Base-by-base conservation (phyloP, 2,329 filamentous ascomycete genomes). In the Curvularia sp. region DNA sequence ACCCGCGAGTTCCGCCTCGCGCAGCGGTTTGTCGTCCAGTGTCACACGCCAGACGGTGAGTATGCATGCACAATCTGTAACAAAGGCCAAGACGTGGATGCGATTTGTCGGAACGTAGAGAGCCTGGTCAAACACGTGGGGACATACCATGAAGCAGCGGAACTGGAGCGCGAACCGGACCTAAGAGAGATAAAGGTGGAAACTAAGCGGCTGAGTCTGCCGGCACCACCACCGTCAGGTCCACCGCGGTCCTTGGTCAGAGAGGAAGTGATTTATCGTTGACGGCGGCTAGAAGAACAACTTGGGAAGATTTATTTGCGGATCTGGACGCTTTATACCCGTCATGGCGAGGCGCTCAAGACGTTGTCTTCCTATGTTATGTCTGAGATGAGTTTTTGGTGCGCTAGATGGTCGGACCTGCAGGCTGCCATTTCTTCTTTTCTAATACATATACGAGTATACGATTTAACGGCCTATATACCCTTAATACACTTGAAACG, bases 1-100 rank as follows among this genome's bases (percentile, higher is more conserved):
- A 74, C 73, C n/a, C 64, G 74, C 19, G 74, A 75, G 51, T 77
- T 75, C 36, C 63, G 70, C 23, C 67, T 78, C 7, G 73, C 68
- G 1, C 75, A 77, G 61, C 70, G 75, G 8, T 78, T 78, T 55
- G 72, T 75, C 6, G 59, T 77, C 49, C 77, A 78, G 49, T 77
- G 75, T 49, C 75, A 78, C 45, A 77, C 74, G 0, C 65, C 68
- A 1, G 70, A 73, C 13, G 75, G 74, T 28, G 69, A 74, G 57
- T 77, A 72, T 51, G 76, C 76, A 5, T 78, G 76, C 53, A 69
- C 74, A 5, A 68, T 78, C 3, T 78, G 76, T 55, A 71, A 60
- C 45, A 61, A 61, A 45, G 55, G 68, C n/a, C 59, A 73, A 3
- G 75, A 77, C 2, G 68, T 73, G 1, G 75, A 77, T 61, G 75